Base-by-base conservation (phyloP, 139 green algal species). In the Chlamydomonas asymmetrica region DNA sequence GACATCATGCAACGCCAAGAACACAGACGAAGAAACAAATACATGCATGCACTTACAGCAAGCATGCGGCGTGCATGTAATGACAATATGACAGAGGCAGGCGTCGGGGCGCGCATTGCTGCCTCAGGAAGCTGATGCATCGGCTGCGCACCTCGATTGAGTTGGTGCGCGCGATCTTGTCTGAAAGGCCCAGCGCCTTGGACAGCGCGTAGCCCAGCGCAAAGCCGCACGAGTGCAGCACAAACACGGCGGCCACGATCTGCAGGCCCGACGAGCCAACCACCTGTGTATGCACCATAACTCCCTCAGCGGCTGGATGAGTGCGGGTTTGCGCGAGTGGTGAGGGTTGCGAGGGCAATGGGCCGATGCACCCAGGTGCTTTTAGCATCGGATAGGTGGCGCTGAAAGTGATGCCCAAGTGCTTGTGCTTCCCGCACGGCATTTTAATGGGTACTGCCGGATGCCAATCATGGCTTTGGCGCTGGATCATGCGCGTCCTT, bases 91-190 rank as follows among this genome's bases (percentile, higher is more conserved):
- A 6, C 61, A 13, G 7, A 25, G 10, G 32, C 61, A 73, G 1
- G 40, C 8, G 8, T 62, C 7, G n/a, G 4, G 16, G 31, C 6
- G 45, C n/a, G 27, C 3, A 48, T 43, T 22, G 43, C 38, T 60
- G 43, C 45, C 7, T 8, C 32, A 43, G 22, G 20, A 4, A n/a
- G 48, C 66, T 20, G n/a, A 25, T 72, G 45, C 18, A 62, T 54
- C 38, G 22, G 39, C 39, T 29, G 5, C 45, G 20, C 49, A 87
- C 79, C 83, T 88, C 83, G 41, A 88, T 88, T 3, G 71, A 82
- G 76, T 91, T 91, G 48, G 86, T 91, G 54, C 86, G 77, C 8
- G 77, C 79, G 22, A 91, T 78, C 73, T 85, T 84, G 72, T 91
- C 76, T 27, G 65, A 77, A 0, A 87, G 79, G 3, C 82, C 80